Conservation (phyloP, 73 alveolate species). For the Diophrys sp. region DNA sequence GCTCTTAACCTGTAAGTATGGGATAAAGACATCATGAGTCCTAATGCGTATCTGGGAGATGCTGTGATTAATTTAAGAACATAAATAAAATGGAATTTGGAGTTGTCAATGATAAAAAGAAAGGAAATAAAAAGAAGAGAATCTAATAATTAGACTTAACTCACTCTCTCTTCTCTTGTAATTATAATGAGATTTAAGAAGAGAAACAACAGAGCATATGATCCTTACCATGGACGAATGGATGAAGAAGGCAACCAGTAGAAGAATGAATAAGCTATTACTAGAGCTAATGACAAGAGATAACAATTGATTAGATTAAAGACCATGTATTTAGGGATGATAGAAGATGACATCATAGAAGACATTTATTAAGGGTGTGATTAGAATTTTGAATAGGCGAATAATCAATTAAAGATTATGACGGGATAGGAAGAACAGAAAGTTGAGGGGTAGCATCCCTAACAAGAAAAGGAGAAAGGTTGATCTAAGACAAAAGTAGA, state of each 20-base stretch:
- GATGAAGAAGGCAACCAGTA: background rate
- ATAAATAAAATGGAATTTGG: too few relatives aligned
- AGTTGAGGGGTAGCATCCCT: too few relatives aligned
- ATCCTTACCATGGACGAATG: background rate
- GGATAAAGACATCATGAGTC: too few relatives aligned
- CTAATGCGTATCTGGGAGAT: too few relatives aligned
- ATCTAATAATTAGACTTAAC: too few relatives aligned
- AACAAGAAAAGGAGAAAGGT: background rate
- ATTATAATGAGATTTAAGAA: too few relatives aligned
- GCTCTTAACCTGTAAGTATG: too few relatives aligned
- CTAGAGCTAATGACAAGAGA: background rate
- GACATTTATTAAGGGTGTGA: background rate
- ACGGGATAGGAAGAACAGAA: too few relatives aligned
- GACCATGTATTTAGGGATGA: background rate
- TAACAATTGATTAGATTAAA: background rate
- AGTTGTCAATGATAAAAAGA: too few relatives aligned
- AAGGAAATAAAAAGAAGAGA: too few relatives aligned
- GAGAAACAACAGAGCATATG: background rate
- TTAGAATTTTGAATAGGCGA: background rate
- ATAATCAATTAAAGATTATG: background rate
- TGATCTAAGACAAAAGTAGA: background rate
- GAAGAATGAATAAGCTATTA: background rate
- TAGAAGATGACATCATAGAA: background rate
- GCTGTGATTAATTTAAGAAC: too few relatives aligned
- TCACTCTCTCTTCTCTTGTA: too few relatives aligned